Conservation (phyloP, 2,329 filamentous ascomycete genomes). For the Drechslera avenae region DNA sequence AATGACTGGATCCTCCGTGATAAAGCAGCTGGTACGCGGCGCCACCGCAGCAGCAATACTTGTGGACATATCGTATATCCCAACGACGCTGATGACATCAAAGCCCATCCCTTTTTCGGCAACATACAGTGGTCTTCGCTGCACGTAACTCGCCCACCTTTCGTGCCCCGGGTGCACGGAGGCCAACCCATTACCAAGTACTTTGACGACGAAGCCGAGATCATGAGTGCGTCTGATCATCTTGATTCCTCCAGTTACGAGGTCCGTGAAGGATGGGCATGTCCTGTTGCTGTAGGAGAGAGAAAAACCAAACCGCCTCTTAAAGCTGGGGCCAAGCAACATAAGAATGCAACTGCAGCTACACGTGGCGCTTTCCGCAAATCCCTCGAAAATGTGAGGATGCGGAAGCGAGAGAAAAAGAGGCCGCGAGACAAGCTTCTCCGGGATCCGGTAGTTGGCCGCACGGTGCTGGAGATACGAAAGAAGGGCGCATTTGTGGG, state of each 20-base stretch:
- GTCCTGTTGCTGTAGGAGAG: not conserved
- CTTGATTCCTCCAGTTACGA: constrained; percentile 45
- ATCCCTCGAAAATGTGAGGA: constrained; percentile 38
- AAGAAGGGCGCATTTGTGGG: constrained; percentile 86
- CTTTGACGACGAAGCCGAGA: constrained; percentile 81
- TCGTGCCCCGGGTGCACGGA: constrained; percentile 71
- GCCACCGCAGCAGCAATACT: constrained; percentile 41
- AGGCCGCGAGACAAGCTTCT: constrained; percentile 84
- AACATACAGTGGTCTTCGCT: constrained; percentile 78
- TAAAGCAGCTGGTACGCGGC: constrained; percentile 30
- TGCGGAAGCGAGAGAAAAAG: constrained; percentile 71
- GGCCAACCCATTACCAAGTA: constrained; percentile 71
- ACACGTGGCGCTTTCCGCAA: constrained; percentile 5
- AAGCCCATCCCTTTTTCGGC: constrained; percentile 83
- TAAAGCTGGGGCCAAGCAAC: not conserved
- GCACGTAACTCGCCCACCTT: constrained; percentile 74
- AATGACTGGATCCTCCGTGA: constrained; percentile 59
- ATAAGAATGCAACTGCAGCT: not conserved
- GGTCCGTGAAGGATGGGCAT: not conserved
- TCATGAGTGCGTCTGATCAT: constrained; percentile 53
- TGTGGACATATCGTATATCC: constrained; percentile 73
- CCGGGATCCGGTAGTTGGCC: constrained; percentile 70
- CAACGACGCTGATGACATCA: constrained; percentile 88
- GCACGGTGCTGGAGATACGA: constrained; percentile 75
- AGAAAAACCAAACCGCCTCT: constrained; percentile 2